Evolutionary conservation across 352 stramenopile genomes (phyloP).

Genomic region (Peronospora belbahrii): DNA sequence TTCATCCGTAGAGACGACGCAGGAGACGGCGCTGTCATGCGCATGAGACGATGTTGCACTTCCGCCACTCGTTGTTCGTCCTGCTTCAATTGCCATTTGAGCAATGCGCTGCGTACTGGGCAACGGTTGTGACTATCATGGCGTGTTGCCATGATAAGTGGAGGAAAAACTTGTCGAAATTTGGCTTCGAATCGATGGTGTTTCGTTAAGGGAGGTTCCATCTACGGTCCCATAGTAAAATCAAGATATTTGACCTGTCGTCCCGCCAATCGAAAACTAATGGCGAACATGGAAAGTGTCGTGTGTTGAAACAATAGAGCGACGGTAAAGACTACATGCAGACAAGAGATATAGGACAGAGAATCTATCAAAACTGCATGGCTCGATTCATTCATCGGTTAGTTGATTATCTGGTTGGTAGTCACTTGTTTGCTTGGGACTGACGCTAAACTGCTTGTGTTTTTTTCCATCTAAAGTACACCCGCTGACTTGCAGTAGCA

Average conservation of each 20-base stretch:
- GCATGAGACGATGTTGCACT: constrained; percentile 16
- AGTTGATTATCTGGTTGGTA: constrained; percentile 22
- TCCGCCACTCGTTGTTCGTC: constrained; percentile 17
- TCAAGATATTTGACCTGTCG: constrained; percentile 11
- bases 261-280: constrained; percentile 7
- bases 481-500: constrained; percentile 27
- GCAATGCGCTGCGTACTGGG: constrained; percentile 22
- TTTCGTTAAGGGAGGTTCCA: constrained; percentile 4
- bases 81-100: constrained; percentile 26
- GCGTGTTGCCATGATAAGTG: constrained; percentile 13
- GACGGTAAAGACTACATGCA: too few species aligned
- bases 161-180: neutral
- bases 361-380: constrained; percentile 19
- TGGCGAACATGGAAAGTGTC: neutral
- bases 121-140: constrained; percentile 10
- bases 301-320: neutral
- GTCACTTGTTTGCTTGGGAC: constrained; percentile 11
- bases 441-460: constrained; percentile 20
- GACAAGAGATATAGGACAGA: too few species aligned
- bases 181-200: constrained; percentile 9
- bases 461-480: constrained; percentile 32
- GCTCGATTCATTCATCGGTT: constrained; percentile 24
- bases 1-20: constrained; percentile 2
- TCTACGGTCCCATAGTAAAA: constrained; percentile 14
- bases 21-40: constrained; percentile 12